Base-by-base conservation (phyloP, 768 basidiomycete genomes). In the Cubamyces lactineus region DNA sequence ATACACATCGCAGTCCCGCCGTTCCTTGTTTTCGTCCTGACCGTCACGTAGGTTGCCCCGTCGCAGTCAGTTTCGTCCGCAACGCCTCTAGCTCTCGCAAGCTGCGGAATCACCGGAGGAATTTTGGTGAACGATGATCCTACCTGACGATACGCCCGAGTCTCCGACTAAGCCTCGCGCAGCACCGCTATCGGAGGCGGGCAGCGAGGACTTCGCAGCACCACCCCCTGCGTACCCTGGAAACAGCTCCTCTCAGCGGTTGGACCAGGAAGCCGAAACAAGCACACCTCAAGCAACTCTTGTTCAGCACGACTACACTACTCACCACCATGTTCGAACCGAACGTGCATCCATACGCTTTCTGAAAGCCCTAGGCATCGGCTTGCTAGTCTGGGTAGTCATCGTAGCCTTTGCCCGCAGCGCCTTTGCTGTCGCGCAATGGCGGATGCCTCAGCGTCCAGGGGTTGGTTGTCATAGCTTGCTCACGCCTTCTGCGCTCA, bases 181-280 rank as follows among this genome's bases (percentile, higher is more conserved):
- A 34, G 62, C 43, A 8, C 47, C 62, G 24, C 63, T 57, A 3
- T 26, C 65, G 16, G 65, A 62, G 1, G 45, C 26, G 3, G 38
- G 46, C 13, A 48, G 51, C 38, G 59, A 63, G 23, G 59, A 59
- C 11, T 50, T 49, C 34, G 21, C 38, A 13, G 24, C 61, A 7
- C 62, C 68, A 3, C 68, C 70, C 2, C 70, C 70, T 1, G 68
- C 70, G n/a, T 71, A 70, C 26, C 57, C 67, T 16, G 69, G 66
- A 7, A 47, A 59, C 19, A 15, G 26, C 21, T 57, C 62, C 24
- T 56, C 58, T 55, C 60, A 40, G 24, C 41, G 9, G 17, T 49
- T 15, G 11, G 43, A 9, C 23, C 40, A 46, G 30, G 62, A 54
- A 40, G 57, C 62, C 13, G 46, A 55, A 21, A 15, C 53, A 2